Percentiles rank a stretch among this genome's conserved stretches.
phyloP scores from a whole-genome alignment of 108 stramenopile genomes.

The Hondaea fermentalgiana region DNA sequence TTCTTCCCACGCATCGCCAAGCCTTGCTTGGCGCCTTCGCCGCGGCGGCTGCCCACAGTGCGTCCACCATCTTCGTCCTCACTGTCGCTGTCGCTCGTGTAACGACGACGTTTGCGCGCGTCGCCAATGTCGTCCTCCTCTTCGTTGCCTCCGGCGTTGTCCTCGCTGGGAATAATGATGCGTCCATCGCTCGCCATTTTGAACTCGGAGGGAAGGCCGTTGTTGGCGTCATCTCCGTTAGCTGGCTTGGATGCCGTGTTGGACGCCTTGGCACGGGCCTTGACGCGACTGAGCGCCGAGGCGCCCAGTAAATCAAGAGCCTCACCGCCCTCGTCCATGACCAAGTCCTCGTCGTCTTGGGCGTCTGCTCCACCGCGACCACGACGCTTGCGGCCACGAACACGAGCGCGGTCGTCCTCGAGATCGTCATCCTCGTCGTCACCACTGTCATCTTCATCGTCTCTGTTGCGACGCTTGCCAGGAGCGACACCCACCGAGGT shows the following conservation, averaged over 20 bases:
- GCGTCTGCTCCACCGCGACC: neutral
- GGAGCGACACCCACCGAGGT: neutral
- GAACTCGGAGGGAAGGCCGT: neutral
- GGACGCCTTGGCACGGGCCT: neutral
- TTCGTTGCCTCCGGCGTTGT: neutral
- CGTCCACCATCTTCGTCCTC: neutral
- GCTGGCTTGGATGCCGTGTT: neutral
- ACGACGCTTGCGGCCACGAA: neutral
- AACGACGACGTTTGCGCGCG: constrained; percentile 1
- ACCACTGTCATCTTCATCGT: neutral
- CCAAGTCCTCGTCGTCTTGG: neutral
- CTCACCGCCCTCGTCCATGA: constrained; percentile 18
- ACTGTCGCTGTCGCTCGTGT: neutral
- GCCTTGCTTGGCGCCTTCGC: neutral
- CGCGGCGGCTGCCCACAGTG: neutral
- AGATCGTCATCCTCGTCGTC: neutral
- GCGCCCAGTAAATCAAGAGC: neutral
- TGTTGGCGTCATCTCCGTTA: neutral
- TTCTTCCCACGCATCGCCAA: neutral
- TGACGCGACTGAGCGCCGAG: neutral
- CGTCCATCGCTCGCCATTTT: constrained; percentile 2
- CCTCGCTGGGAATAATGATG: neutral
- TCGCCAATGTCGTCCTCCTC: neutral
- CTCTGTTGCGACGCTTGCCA: neutral
- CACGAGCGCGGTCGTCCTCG: neutral